Evolutionary conservation across 805 yeast genomes (phyloP).

Genomic region (Nakazawaea sp.): DNA sequence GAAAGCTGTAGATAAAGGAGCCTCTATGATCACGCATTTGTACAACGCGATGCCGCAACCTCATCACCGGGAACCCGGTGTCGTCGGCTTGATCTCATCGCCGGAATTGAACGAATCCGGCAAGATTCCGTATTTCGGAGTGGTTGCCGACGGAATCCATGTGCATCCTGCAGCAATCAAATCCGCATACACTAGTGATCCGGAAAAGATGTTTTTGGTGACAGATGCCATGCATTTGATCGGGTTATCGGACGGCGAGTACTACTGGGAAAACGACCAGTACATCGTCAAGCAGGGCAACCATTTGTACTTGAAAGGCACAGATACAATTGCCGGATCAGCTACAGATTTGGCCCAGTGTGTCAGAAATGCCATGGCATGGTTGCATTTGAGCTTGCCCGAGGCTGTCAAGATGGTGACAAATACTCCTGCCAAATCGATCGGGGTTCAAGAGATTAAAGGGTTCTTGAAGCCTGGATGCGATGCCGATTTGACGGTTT

Average conservation of each 20-base stretch:
- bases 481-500: constrained; percentile 49
- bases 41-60: constrained; percentile 58
- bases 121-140: constrained; percentile 40
- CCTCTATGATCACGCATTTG: constrained; percentile 53
- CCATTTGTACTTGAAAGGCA: constrained; percentile 40
- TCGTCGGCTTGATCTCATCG: constrained; percentile 39
- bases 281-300: constrained; percentile 40
- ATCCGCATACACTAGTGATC: constrained; percentile 42
- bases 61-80: constrained; percentile 53
- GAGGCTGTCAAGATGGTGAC: constrained; percentile 53
- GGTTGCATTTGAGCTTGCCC: constrained; percentile 42
- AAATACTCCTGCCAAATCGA: constrained; percentile 43
- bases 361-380: constrained; percentile 39
- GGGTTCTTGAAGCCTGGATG: constrained; percentile 47
- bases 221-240: constrained; percentile 55
- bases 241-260: constrained; percentile 51
- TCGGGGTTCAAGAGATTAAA: constrained; percentile 34
- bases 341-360: constrained; percentile 50
- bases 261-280: constrained; percentile 40
- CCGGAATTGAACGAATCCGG: constrained; percentile 14
- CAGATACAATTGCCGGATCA: constrained; percentile 54
- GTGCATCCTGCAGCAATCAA: constrained; percentile 48
- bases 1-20: constrained; percentile 43
- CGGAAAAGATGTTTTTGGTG: constrained; percentile 47
- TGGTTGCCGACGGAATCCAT: constrained; percentile 54